Percentiles rank a stretch among this genome's conserved stretches.
phyloP scores from a whole-genome alignment of 73 alveolate species.

The Effrenium voratum region DNA sequence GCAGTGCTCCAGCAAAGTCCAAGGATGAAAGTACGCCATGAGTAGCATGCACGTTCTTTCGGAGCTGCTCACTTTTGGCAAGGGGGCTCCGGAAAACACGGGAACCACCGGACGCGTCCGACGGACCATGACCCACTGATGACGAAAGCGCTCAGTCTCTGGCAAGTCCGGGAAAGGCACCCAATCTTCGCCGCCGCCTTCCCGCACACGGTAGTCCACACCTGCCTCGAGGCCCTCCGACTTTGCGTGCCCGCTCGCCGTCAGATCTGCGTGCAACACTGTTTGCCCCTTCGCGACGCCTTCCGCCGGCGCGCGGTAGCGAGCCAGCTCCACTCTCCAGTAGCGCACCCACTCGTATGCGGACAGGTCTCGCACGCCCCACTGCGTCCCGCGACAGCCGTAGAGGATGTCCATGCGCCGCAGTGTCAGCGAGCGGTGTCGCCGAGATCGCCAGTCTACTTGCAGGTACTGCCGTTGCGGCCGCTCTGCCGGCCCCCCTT shows the following conservation, averaged over 20 bases:
- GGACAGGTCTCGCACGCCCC: neutral
- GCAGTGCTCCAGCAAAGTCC: neutral
- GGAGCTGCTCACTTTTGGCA: neutral
- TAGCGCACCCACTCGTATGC: neutral
- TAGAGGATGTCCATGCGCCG: neutral
- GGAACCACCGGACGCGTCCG: neutral
- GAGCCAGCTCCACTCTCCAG: neutral
- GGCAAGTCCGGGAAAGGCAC: neutral
- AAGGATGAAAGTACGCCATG: neutral
- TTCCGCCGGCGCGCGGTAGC: neutral
- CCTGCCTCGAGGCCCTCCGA: neutral
- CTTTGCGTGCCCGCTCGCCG: neutral
- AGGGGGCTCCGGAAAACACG: neutral
- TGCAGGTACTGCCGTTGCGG: neutral
- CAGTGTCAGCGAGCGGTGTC: neutral
- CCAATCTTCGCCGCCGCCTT: neutral
- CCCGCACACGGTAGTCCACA: neutral
- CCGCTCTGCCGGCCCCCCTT: neutral
- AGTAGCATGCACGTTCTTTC: neutral
- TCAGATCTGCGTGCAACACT: neutral
- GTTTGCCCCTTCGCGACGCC: neutral
- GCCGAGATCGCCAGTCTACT: neutral
- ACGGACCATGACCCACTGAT: neutral
- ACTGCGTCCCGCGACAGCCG: neutral
- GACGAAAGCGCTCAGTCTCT: neutral